These are phyloP conservation scores for Calendula officinalis DNA, from an alignment of 129 eudicot species.

Conservation along the genomic window DNA sequence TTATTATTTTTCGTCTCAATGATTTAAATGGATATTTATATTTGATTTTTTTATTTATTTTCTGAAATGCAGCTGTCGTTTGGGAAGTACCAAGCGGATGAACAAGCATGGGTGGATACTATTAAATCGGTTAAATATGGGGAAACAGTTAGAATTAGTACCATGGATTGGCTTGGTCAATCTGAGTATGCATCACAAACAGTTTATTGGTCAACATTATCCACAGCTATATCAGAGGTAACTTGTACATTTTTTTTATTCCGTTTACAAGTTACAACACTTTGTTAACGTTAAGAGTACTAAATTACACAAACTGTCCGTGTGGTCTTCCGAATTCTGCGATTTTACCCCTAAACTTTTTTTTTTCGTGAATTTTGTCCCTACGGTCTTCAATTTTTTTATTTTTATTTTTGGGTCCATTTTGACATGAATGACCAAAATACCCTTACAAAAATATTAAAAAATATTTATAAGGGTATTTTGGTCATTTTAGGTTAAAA, in stretches of 20 bases:
- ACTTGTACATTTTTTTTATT: not conserved
- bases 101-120: slow-evolving; percentile 89
- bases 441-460: too few species aligned
- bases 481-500: too few species aligned
- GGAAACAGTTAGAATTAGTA: slow-evolving; percentile 62
- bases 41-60: not conserved
- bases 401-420: too few species aligned
- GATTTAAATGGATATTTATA: not conserved
- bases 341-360: too few species aligned
- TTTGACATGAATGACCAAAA: too few species aligned
- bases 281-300: not conserved
- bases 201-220: slow-evolving; percentile 72
- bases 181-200: slow-evolving; percentile 52
- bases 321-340: too few species aligned
- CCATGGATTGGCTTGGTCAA: slow-evolving; percentile 98
- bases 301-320: too few species aligned
- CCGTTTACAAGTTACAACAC: not conserved
- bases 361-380: too few species aligned
- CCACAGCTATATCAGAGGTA: slow-evolving; percentile 81
- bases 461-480: too few species aligned
- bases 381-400: too few species aligned
- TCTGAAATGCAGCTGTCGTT: slow-evolving; percentile 55
- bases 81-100: slow-evolving; percentile 69
- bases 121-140: slow-evolving; percentile 62
- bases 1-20: not conserved